Conservation (phyloP, 495 filamentous ascomycete species). For the Eremomyces bilateralis region DNA sequence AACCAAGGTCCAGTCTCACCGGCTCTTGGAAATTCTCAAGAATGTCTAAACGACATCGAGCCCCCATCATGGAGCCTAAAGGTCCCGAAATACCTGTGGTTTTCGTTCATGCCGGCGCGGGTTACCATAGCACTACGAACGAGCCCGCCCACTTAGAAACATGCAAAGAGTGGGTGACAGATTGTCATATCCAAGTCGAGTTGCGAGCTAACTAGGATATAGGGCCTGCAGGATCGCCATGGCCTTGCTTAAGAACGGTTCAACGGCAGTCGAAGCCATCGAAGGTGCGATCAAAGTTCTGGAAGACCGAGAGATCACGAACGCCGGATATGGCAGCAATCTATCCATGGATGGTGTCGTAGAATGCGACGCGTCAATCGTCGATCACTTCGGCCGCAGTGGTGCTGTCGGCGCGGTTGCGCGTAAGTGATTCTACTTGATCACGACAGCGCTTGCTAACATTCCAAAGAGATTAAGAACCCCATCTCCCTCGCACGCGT, state of each 20-base stretch:
- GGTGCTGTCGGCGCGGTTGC: slow-evolving; percentile 79
- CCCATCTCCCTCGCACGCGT: slow-evolving; percentile 70
- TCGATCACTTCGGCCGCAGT: slow-evolving; percentile 77
- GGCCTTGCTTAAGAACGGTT: slow-evolving; percentile 53
- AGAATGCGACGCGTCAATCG: slow-evolving; percentile 81
- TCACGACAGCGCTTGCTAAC: background rate
- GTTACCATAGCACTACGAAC: slow-evolving; percentile 75
- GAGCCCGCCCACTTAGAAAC: slow-evolving; percentile 63
- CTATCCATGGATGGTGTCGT: slow-evolving; percentile 73
- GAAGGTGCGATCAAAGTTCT: slow-evolving; percentile 71
- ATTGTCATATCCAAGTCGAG: background rate
- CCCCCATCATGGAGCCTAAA: no score
- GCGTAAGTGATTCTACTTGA: slow-evolving; percentile 33
- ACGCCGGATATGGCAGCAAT: slow-evolving; percentile 91
- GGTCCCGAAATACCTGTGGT: slow-evolving; percentile 39
- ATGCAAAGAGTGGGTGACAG: slow-evolving; percentile 55
- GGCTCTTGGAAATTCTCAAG: no score
- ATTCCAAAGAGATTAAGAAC: slow-evolving; percentile 57
- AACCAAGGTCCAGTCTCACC: no score
- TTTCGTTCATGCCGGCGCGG: slow-evolving; percentile 88
- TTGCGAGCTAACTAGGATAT: background rate
- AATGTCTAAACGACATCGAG: no score
- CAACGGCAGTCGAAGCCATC: slow-evolving; percentile 69
- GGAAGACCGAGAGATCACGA: slow-evolving; percentile 88
- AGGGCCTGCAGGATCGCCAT: slow-evolving; percentile 71